phyloP scores from a whole-genome alignment of 192 early-diverging fungal genomes.

The Phycomyces nitens region DNA sequence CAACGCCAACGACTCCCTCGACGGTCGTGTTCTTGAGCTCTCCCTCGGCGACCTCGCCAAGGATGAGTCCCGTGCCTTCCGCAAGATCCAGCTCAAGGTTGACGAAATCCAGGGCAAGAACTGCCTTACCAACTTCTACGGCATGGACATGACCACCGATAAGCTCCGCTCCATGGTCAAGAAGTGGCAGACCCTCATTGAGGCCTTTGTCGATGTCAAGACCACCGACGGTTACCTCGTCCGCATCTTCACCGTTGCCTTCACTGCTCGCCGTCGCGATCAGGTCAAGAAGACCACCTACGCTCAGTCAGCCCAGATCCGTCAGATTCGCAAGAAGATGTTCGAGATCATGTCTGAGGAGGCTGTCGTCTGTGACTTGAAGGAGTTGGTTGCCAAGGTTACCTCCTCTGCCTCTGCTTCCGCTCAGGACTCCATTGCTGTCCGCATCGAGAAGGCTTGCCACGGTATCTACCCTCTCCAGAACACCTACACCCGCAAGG shows the following conservation, averaged over 20 bases:
- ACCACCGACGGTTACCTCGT: constrained; percentile 99
- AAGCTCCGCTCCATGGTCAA: constrained; percentile 99
- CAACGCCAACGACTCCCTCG: constrained; percentile 94
- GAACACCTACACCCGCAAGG: constrained; percentile 95
- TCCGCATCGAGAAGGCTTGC: constrained; percentile 95
- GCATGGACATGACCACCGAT: constrained; percentile 99
- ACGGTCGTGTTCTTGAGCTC: constrained; percentile 94
- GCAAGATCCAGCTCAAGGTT: constrained; percentile 95
- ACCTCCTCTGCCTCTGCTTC: constrained; percentile 54
- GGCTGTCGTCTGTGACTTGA: constrained; percentile 83
- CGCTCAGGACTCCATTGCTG: constrained; percentile 86
- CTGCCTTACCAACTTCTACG: constrained; percentile 99
- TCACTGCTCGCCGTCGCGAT: constrained; percentile 91
- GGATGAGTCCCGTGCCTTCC: constrained; percentile 88
- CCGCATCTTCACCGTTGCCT: constrained; percentile 95
- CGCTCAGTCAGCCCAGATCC: constrained; percentile 95
- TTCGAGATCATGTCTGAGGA: constrained; percentile 94
- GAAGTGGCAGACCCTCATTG: constrained; percentile 99
- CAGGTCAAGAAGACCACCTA: constrained; percentile 99
- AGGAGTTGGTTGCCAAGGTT: constrained; percentile 94
- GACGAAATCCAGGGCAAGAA: constrained; percentile 98
- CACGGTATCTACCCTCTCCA: constrained; percentile 98
- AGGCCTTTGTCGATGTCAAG: constrained; percentile 99
- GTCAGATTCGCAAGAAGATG: constrained; percentile 99
- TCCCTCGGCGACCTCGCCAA: constrained; percentile 96